Percentiles rank a stretch among this genome's conserved stretches.
Evolutionary conservation across 106 monocot species (phyloP).

Genomic region (Cymbidium sinense): DNA sequence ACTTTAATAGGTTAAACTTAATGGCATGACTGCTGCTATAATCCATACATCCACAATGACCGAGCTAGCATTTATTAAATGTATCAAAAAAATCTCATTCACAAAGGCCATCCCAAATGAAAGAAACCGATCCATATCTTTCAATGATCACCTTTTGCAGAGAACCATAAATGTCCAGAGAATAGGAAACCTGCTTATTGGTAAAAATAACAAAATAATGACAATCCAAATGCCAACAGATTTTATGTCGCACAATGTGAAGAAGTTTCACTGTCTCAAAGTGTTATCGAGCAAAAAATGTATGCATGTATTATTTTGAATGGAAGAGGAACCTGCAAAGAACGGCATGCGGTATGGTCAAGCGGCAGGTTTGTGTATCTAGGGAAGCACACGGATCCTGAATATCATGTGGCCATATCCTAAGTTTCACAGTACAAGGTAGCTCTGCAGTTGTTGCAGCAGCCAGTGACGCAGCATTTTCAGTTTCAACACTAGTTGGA

Average conservation of each 20-base stretch:
- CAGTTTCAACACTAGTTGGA: constrained; percentile 13
- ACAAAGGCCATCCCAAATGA: neutral
- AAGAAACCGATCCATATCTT: too few relatives aligned
- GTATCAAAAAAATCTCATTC: neutral
- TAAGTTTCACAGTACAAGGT: constrained; percentile 58
- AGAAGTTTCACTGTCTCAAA: neutral
- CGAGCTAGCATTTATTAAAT: neutral
- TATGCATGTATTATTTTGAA: neutral
- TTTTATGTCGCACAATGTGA: neutral
- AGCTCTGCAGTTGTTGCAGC: constrained; percentile 28
- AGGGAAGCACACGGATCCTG: constrained; percentile 47
- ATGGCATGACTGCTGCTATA: neutral
- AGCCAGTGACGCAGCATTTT: constrained; percentile 19
- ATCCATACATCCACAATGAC: neutral
- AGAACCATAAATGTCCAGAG: too few relatives aligned
- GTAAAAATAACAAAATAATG: too few relatives aligned
- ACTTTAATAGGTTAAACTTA: neutral
- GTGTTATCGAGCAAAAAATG: neutral
- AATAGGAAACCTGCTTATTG: too few relatives aligned
- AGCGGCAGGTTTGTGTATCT: constrained; percentile 38
- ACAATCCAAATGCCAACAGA: neutral
- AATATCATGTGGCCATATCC: constrained; percentile 74
- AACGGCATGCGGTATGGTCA: constrained; percentile 68
- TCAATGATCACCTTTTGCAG: too few relatives aligned
- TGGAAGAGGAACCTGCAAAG: constrained; percentile 51